These are phyloP conservation scores for Flaveria ramosissima DNA, from an alignment of 129 eudicot species.

Conservation along the genomic window DNA sequence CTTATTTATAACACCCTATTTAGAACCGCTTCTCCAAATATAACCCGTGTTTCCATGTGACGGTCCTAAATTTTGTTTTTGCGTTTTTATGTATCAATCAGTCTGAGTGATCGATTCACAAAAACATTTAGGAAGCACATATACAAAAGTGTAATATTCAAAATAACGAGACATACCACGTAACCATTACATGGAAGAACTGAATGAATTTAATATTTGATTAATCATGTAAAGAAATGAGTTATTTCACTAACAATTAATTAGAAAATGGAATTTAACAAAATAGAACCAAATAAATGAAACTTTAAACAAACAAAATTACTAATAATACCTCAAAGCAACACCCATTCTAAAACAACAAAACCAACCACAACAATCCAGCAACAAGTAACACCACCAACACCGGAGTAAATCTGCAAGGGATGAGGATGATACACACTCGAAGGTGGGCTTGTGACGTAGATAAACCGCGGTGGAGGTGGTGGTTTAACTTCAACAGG, in stretches of 20 bases:
- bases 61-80: too few relatives aligned
- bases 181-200: neutral
- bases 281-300: constrained; percentile 12
- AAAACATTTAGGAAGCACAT: neutral
- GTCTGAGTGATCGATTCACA: too few relatives aligned
- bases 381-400: constrained; percentile 19
- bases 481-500: constrained; percentile 42
- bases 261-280: constrained; percentile 3
- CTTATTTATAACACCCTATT: neutral
- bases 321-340: constrained; percentile 29
- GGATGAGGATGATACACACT: constrained; percentile 49
- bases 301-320: constrained; percentile 10
- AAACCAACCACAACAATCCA: constrained; percentile 30
- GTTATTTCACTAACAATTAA: constrained; percentile 17
- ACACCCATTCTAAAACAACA: constrained; percentile 19
- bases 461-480: constrained; percentile 65
- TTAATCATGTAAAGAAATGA: neutral
- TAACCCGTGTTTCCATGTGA: neutral
- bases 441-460: constrained; percentile 40
- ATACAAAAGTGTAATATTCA: neutral
- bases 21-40: neutral
- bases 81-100: too few relatives aligned
- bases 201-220: neutral
- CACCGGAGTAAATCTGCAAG: constrained; percentile 41
- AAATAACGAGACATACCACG: neutral